These are phyloP conservation scores for Vanilla planifolia DNA, from an alignment of 106 monocot genomes.

Conservation along the genomic window DNA sequence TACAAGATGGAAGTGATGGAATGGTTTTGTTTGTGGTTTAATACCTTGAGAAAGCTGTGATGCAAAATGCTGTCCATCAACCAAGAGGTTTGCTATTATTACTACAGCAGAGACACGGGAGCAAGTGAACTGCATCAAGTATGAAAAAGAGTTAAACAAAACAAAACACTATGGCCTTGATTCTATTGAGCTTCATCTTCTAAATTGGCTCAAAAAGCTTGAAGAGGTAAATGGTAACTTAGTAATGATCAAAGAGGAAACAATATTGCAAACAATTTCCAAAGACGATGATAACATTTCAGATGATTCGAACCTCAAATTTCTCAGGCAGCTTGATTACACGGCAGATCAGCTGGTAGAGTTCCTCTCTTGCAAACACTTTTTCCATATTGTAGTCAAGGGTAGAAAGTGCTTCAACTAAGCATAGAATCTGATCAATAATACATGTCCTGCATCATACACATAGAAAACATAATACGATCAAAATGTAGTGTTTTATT, in stretches of 20 bases:
- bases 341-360: constrained; percentile 28
- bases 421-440: constrained; percentile 39
- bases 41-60: constrained; percentile 51
- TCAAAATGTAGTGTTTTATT: no score
- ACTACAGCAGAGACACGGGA: constrained; percentile 43
- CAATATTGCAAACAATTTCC: no score
- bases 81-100: constrained; percentile 77
- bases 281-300: no score
- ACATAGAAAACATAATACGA: no score
- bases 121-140: constrained; percentile 36
- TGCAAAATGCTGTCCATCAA: constrained; percentile 44
- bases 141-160: neutral
- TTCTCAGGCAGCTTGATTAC: constrained; percentile 60
- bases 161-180: no score
- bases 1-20: neutral
- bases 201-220: no score
- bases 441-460: constrained; percentile 31
- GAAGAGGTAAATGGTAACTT: neutral
- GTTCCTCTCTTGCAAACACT: constrained; percentile 37
- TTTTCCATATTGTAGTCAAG: constrained; percentile 31
- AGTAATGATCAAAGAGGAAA: neutral
- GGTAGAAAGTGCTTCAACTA: constrained; percentile 56
- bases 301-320: constrained; percentile 46
- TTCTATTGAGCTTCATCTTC: no score
- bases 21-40: neutral